These are phyloP conservation scores for Rhizoclosmatium hyalinum DNA, from an alignment of 371 early-diverging fungal species.

Conservation along the genomic window DNA sequence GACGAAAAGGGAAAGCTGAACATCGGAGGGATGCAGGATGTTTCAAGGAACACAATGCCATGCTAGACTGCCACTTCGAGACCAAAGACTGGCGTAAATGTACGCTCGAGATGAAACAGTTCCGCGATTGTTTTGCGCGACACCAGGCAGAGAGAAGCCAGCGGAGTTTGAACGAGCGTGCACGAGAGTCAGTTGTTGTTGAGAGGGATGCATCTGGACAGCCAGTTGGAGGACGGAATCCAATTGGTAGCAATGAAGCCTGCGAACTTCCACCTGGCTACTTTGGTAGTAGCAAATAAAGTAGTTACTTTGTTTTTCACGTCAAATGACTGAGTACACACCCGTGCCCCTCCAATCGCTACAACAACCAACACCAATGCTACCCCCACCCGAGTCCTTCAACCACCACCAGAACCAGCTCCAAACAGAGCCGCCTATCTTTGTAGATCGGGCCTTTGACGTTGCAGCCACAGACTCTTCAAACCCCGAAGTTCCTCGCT, in stretches of 20 bases:
- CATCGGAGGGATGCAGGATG: conserved; percentile 58
- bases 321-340: background rate
- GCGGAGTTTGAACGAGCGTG: conserved; percentile 18
- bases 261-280: conserved; percentile 6
- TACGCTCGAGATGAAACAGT: conserved; percentile 72
- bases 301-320: background rate
- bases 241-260: background rate
- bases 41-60: conserved; percentile 72
- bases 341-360: no score
- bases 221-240: background rate
- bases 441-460: background rate
- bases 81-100: conserved; percentile 83
- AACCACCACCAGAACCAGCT: no score
- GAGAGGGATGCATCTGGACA: background rate
- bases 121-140: conserved; percentile 64
- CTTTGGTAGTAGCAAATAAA: background rate
- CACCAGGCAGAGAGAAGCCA: conserved; percentile 17
- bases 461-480: background rate
- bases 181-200: conserved; percentile 18
- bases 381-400: no score
- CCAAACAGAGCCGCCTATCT: no score
- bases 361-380: no score
- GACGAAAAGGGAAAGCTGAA: background rate
- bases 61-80: conserved; percentile 77
- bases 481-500: conserved; percentile 1